Evolutionary conservation across 2,329 filamentous ascomycete species (phyloP).

Genomic region (Pseudogymnoascus verrucosus): DNA sequence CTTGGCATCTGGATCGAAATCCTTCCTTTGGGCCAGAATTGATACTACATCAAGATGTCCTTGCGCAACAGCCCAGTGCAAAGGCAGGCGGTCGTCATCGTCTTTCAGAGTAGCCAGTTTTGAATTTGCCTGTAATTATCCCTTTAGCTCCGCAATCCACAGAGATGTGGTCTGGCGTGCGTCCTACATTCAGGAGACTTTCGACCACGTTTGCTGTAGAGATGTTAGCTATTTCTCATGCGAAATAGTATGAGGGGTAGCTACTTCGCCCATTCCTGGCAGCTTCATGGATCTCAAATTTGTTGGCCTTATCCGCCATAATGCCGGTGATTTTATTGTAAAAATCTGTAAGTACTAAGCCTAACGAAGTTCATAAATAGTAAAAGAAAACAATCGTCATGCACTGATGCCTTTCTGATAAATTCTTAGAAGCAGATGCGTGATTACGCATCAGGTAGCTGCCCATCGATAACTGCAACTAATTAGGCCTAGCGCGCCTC

Average conservation of each 20-base stretch:
- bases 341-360: neutral
- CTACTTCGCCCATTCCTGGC: slow-evolving; percentile 76
- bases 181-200: slow-evolving; percentile 59
- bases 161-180: neutral
- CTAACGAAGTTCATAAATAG: neutral
- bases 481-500: neutral
- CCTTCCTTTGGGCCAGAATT: slow-evolving; percentile 59
- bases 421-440: neutral
- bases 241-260: slow-evolving; percentile 19
- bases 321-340: neutral
- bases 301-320: slow-evolving; percentile 38
- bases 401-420: slow-evolving; percentile 1
- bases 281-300: slow-evolving; percentile 81
- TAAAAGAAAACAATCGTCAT: neutral
- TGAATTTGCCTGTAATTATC: slow-evolving; percentile 56
- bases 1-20: slow-evolving; percentile 78
- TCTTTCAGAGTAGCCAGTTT: slow-evolving; percentile 67
- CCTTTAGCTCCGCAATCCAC: neutral
- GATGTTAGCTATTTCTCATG: neutral
- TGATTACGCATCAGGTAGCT: slow-evolving; percentile 13
- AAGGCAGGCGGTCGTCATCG: slow-evolving; percentile 78
- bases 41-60: slow-evolving; percentile 70
- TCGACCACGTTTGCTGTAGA: slow-evolving; percentile 59
- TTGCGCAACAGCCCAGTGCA: slow-evolving; percentile 90
- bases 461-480: neutral